Base-by-base conservation (phyloP, 441 rosid species). In the Bocquillonia castaneifolia region DNA sequence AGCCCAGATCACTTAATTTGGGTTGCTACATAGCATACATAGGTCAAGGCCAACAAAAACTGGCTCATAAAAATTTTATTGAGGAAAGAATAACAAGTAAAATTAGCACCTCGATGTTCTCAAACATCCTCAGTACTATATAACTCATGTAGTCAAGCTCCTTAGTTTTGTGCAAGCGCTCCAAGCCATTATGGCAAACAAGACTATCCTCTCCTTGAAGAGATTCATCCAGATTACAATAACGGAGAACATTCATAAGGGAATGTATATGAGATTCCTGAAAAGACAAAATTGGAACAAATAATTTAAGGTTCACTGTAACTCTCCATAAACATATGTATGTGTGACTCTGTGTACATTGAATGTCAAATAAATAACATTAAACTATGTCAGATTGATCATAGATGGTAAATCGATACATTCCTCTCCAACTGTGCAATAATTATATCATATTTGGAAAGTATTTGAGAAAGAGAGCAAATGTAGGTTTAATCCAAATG, bases 91-190 rank as follows among this genome's bases (percentile, higher is more conserved):
- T 42, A 63, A 14, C 5, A 17, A 22, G 50, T 10, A 52, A 59
- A 53, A 29, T 36, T 39, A 63, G 63, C 45, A 90, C 98, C 91
- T 83, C 99, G 0, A 83, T 87, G 72, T 91, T 90, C 83, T 96
- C 99, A 37, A 93, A 93, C 89, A 91, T 88, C 79, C 99, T 85
- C 61, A 96, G 80, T 66, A 96, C 97, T 25, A 96, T 93, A 76
- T 91, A 88, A 72, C 98, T 96, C 99, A 93, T 96, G 86, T 91
- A 96, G 77, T 96, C 99, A 59, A 96, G 99, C 85, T 93, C 99
- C 79, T 88, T 88, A 15, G 98, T 93, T 72, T 86, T 91, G 71
- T 70, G 80, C 69, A 96, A 76, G 45, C 99, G 97, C 75, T 93
- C 98, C 79, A 93, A 85, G 64, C 83, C 98, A 81, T 64, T 82